Conservation (phyloP, 2,329 filamentous ascomycete genomes). For the Aspergillus spinulosporus region DNA sequence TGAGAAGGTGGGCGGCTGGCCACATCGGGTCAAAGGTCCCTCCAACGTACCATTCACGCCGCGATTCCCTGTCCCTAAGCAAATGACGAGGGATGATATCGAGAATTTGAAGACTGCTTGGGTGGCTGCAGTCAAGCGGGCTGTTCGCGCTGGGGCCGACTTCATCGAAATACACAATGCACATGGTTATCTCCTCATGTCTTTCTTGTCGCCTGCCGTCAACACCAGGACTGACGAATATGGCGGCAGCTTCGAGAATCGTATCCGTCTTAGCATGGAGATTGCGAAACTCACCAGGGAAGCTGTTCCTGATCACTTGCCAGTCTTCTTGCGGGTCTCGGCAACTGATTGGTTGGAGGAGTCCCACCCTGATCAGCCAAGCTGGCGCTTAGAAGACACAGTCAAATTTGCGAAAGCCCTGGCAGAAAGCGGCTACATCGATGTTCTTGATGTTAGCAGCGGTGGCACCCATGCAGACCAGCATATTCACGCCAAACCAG, state of each 20-base stretch:
- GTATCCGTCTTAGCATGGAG: constrained; percentile 67
- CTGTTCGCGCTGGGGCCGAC: constrained; percentile 71
- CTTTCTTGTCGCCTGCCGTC: constrained; percentile 66
- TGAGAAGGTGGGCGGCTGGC: constrained; percentile 55
- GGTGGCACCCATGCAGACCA: constrained; percentile 54
- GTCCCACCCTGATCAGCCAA: constrained; percentile 58
- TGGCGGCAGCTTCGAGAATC: constrained; percentile 60
- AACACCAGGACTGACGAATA: constrained; percentile 67
- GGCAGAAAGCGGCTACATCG: constrained; percentile 44
- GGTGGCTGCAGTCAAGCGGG: constrained; percentile 58
- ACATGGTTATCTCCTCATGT: constrained; percentile 73
- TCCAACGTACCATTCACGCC: constrained; percentile 63
- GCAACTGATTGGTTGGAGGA: constrained; percentile 74
- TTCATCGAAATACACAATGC: constrained; percentile 78
- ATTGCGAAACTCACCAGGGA: constrained; percentile 62
- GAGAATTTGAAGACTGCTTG: constrained; percentile 63
- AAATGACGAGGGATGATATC: constrained; percentile 69
- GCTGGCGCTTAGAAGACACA: constrained; percentile 67
- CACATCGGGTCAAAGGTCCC: constrained; percentile 24
- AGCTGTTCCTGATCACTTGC: constrained; percentile 66
- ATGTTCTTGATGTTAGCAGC: constrained; percentile 49
- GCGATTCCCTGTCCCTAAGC: constrained; percentile 62
- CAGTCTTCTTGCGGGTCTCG: constrained; percentile 70
- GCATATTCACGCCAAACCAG: constrained; percentile 53
- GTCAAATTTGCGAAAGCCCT: constrained; percentile 49